Percentiles rank a stretch among this genome's conserved stretches.
Evolutionary conservation across 352 stramenopile species (phyloP).

Genomic region (Albugo candida): DNA sequence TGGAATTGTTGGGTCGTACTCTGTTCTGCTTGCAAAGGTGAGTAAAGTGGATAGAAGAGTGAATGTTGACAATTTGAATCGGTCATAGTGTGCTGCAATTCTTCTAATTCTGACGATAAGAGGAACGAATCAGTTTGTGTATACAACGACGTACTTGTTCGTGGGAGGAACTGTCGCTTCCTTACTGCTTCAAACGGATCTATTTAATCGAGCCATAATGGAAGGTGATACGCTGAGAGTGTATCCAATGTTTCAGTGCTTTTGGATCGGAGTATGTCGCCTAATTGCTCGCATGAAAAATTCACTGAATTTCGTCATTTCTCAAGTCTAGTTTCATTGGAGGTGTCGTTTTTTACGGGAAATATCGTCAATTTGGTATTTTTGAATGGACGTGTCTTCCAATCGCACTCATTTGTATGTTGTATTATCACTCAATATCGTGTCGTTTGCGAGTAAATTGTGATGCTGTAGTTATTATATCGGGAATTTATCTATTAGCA

Average conservation of each 20-base stretch:
- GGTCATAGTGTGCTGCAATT: constrained; percentile 44
- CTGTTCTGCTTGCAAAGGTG: constrained; percentile 63
- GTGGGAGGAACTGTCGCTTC: constrained; percentile 64
- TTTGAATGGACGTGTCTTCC: constrained; percentile 68
- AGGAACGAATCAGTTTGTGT: constrained; percentile 70
- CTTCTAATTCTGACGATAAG: constrained; percentile 56
- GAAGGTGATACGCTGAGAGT: constrained; percentile 63
- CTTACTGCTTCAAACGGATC: constrained; percentile 62
- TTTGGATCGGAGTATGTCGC: constrained; percentile 66
- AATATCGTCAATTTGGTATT: constrained; percentile 52
- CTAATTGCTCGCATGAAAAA: not conserved
- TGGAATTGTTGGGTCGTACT: constrained; percentile 69
- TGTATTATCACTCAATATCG: not conserved
- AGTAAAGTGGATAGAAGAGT: too few species aligned
- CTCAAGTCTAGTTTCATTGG: constrained; percentile 59
- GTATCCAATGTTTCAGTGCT: constrained; percentile 79
- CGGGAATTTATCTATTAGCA: constrained; percentile 63
- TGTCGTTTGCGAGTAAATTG: not conserved
- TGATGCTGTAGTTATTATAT: constrained; percentile 44
- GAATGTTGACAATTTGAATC: not conserved
- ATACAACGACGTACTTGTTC: constrained; percentile 72
- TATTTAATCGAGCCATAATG: constrained; percentile 75
- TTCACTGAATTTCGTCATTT: constrained; percentile 1
- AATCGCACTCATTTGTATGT: constrained; percentile 49
- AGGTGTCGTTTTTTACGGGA: constrained; percentile 72